These are phyloP conservation scores for Vitis cinerea DNA, from an alignment of 164 flowering plant species.

Conservation along the genomic window DNA sequence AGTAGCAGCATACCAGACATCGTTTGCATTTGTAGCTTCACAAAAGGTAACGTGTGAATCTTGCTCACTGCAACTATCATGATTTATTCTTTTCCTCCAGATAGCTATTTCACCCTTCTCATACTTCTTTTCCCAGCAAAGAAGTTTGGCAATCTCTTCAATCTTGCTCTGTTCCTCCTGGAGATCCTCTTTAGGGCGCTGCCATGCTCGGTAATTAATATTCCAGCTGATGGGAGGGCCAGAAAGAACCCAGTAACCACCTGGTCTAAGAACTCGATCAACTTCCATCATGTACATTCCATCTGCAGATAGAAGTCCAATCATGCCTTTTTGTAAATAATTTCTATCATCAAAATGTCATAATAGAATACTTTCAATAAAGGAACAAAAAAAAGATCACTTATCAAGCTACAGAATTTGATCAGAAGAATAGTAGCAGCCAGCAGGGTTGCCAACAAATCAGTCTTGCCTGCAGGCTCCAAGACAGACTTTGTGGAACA, in stretches of 20 bases:
- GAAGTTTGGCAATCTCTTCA: constrained; percentile 45
- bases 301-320: constrained; percentile 24
- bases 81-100: constrained; percentile 41
- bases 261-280: constrained; percentile 54
- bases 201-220: constrained; percentile 41
- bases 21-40: constrained; percentile 24
- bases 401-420: not conserved
- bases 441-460: not conserved
- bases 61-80: constrained; percentile 20
- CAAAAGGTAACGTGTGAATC: constrained; percentile 26
- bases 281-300: constrained; percentile 63
- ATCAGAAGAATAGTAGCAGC: not conserved
- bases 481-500: not conserved
- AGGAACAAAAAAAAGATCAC: not conserved
- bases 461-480: not conserved
- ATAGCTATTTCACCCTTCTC: constrained; percentile 53
- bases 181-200: constrained; percentile 48
- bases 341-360: not conserved
- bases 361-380: not conserved
- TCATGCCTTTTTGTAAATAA: not conserved
- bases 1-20: constrained; percentile 38
- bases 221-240: constrained; percentile 55
- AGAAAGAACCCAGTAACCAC: constrained; percentile 55
- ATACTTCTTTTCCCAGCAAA: constrained; percentile 56
- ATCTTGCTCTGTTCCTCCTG: constrained; percentile 45